phyloP scores from a whole-genome alignment of 2,329 filamentous ascomycete genomes.

The Cryphonectria carpinicola region DNA sequence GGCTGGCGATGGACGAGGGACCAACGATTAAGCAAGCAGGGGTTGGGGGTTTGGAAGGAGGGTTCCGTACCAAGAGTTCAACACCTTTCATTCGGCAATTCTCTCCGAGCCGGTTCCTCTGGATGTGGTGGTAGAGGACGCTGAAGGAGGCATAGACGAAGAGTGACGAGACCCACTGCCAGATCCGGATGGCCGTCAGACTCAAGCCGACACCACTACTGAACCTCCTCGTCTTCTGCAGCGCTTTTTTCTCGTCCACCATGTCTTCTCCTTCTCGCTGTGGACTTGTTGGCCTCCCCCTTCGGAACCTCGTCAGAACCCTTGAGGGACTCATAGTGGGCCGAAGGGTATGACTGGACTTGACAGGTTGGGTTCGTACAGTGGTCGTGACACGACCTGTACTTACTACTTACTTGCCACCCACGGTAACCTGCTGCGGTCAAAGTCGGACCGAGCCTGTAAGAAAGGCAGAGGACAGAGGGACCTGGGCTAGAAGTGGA shows the following conservation, averaged over 20 bases:
- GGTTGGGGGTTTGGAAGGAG: neutral
- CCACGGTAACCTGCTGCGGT: neutral
- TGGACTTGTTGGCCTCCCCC: neutral
- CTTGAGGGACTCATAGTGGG: neutral
- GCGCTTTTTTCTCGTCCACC: conserved; percentile 24
- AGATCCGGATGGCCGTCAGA: conserved; percentile 30
- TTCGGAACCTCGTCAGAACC: neutral
- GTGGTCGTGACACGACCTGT: neutral
- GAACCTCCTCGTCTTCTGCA: conserved; percentile 14
- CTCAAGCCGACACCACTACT: conserved; percentile 30
- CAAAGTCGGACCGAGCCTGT: neutral
- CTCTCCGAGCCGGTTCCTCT: conserved; percentile 19
- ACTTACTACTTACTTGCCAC: neutral
- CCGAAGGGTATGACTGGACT: too few relatives aligned
- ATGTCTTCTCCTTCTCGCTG: conserved; percentile 7
- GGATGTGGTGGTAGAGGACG: conserved; percentile 23
- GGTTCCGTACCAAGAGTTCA: conserved; percentile 24
- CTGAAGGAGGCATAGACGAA: conserved; percentile 30
- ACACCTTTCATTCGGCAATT: conserved; percentile 24
- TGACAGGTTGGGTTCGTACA: neutral
- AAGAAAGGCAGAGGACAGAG: neutral
- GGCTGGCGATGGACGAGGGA: neutral
- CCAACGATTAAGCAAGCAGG: neutral
- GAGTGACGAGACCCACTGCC: conserved; percentile 39
- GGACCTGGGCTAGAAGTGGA: neutral